These are phyloP conservation scores for Diddensiella caesifluorescens DNA, from an alignment of 805 yeast species.

Conservation along the genomic window DNA sequence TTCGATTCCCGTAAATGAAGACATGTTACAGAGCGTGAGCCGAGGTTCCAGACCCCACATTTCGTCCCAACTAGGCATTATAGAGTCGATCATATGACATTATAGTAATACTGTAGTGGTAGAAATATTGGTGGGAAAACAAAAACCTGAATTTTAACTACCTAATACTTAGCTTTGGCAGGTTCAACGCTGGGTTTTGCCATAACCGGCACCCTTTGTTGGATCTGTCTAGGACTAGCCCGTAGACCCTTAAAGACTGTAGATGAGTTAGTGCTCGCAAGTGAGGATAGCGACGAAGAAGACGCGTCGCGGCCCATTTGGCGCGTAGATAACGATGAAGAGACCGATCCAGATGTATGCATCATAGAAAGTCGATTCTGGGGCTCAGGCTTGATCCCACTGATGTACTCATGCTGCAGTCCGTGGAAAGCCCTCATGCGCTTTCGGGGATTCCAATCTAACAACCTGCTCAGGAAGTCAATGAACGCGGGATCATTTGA, in stretches of 20 bases:
- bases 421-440: conserved; percentile 36
- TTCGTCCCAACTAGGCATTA: no score
- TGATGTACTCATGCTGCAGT: conserved; percentile 34
- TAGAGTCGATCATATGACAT: no score
- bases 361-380: not conserved
- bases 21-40: no score
- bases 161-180: no score
- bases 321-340: not conserved
- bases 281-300: conserved; percentile 4
- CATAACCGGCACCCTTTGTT: conserved; percentile 1
- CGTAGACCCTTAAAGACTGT: conserved; percentile 1
- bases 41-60: no score
- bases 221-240: conserved; percentile 19
- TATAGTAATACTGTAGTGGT: no score
- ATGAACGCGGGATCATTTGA: conserved; percentile 26
- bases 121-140: no score
- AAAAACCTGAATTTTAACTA: no score
- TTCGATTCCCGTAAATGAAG: no score
- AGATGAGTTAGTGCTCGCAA: not conserved
- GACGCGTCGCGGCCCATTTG: conserved; percentile 6
- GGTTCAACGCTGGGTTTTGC: no score
- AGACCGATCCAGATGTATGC: no score
- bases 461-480: conserved; percentile 50
- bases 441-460: conserved; percentile 69
- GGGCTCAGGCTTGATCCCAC: conserved; percentile 9